Evolutionary conservation across 2,329 filamentous ascomycete species (phyloP).

Genomic region (Talaromyces sp.): DNA sequence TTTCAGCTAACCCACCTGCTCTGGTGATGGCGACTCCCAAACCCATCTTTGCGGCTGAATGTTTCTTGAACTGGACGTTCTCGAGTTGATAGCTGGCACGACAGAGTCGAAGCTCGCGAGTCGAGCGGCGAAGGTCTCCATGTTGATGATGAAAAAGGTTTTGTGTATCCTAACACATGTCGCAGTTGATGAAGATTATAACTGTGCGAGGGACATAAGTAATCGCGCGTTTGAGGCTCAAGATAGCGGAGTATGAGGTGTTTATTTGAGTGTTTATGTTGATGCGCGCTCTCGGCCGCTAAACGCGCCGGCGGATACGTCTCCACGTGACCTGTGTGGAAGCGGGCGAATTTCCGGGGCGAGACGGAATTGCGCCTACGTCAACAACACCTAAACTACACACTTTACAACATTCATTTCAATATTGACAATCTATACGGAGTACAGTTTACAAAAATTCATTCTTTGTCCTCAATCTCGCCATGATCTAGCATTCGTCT

Average conservation of each 20-base stretch:
- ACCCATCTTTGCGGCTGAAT: slow-evolving; percentile 68
- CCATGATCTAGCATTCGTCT: slow-evolving; percentile 1
- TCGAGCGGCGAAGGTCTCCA: slow-evolving; percentile 69
- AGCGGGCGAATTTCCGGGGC: not conserved
- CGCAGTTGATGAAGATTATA: not conserved
- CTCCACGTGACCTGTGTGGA: slow-evolving; percentile 7
- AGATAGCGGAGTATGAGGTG: not conserved
- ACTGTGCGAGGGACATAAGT: not conserved
- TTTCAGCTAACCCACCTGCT: slow-evolving; percentile 53
- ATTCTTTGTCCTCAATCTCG: not conserved
- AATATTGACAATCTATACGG: not conserved
- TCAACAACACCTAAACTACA: not conserved
- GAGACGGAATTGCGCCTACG: slow-evolving; percentile 9
- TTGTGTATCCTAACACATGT: not conserved
- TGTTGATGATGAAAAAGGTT: slow-evolving; percentile 31
- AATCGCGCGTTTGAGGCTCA: not conserved
- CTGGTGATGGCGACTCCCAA: slow-evolving; percentile 63
- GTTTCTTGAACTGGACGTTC: slow-evolving; percentile 62
- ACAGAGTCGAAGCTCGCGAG: slow-evolving; percentile 72
- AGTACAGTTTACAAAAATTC: not conserved
- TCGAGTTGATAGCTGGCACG: slow-evolving; percentile 62
- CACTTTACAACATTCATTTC: not conserved
- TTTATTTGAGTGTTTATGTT: slow-evolving; percentile 3
- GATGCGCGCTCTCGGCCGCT: slow-evolving; percentile 4
- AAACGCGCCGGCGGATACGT: slow-evolving; percentile 3